phyloP scores from a whole-genome alignment of 2,329 filamentous ascomycete species.

The Fusarium penzigii region DNA sequence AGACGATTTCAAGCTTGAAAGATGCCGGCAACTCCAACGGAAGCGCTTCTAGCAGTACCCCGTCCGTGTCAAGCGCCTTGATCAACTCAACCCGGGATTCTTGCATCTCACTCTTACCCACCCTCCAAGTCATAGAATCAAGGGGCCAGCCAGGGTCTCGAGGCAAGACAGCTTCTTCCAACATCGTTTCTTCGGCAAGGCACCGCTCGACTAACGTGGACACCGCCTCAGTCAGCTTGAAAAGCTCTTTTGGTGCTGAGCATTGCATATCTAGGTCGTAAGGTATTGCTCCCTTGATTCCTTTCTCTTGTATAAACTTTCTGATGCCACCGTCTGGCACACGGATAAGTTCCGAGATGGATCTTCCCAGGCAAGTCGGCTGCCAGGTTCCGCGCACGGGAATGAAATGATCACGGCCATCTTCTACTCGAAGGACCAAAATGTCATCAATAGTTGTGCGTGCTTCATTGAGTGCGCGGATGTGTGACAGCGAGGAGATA shows the following conservation, averaged over 20 bases:
- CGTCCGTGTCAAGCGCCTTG: constrained; percentile 73
- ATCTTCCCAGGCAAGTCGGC: constrained; percentile 79
- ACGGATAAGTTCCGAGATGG: constrained; percentile 83
- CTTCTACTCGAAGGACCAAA: constrained; percentile 78
- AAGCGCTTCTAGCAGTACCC: constrained; percentile 61
- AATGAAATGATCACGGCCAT: constrained; percentile 90
- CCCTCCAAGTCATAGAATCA: constrained; percentile 42
- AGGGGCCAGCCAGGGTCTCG: constrained; percentile 63
- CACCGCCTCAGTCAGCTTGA: constrained; percentile 82
- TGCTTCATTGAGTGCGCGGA: constrained; percentile 71
- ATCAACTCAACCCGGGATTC: constrained; percentile 43
- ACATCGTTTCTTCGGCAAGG: constrained; percentile 62
- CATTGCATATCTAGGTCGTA: constrained; percentile 64
- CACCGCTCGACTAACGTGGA: constrained; percentile 57
- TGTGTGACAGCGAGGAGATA: constrained; percentile 63
- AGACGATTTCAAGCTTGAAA: constrained; percentile 72
- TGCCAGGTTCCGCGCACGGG: constrained; percentile 77
- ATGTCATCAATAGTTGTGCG: constrained; percentile 75
- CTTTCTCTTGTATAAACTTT: constrained; percentile 42
- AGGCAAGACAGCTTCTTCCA: constrained; percentile 55
- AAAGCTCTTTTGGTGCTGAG: constrained; percentile 85
- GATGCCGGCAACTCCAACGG: constrained; percentile 62
- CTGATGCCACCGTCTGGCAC: constrained; percentile 81
- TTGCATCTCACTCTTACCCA: constrained; percentile 24
- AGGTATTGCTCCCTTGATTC: constrained; percentile 51